Base-by-base conservation (phyloP, 2,329 filamentous ascomycete genomes). In the Ilyonectria robusta region DNA sequence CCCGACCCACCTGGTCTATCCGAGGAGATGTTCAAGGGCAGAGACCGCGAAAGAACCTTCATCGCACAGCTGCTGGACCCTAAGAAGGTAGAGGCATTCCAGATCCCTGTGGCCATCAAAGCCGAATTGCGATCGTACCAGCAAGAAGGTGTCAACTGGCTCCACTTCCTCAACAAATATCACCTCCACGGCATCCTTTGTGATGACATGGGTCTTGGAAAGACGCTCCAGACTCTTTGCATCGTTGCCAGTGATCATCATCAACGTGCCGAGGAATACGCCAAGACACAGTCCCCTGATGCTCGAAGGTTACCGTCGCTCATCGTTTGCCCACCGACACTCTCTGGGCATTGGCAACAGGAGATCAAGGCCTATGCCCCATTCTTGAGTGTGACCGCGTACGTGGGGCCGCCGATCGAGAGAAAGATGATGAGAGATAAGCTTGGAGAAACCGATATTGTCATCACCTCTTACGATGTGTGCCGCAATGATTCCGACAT, bases 181-280 rank as follows among this genome's bases (percentile, higher is more conserved):
- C 95, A 99, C 76, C 89, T 99, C 1, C 97, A 99, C 75, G 96
- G 96, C 55, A 98, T 99, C 80, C 93, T 99, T 66, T 99, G 96
- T 78, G 96, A 99, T 77, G 96, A 99, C 80, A 99, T 99, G 96
- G 96, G 96, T 77, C 92, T 99, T 31, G 96, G 96, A 56, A 99
- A 99, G 84, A 99, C 96, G 1, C 84, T 99, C 11, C 96, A 99
- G 80, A 99, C 97, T 0, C 89, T 99, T 23, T 99, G 96, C 81
- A 99, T 99, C 76, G 95, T 99, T 48, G 95, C 96, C 10, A 98
- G 95, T 81, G 96, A 99, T 78, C 96, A 99, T 78, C 95, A 99
- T 79, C 87, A 97, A 77, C 91, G 96, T 67, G 94, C 94, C 0
- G 94, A 98, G 77, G 94, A 98, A 77, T 98, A 92, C 78, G 91